Conservation (phyloP, 2,329 filamentous ascomycete genomes). For the Aspergillus unguis region DNA sequence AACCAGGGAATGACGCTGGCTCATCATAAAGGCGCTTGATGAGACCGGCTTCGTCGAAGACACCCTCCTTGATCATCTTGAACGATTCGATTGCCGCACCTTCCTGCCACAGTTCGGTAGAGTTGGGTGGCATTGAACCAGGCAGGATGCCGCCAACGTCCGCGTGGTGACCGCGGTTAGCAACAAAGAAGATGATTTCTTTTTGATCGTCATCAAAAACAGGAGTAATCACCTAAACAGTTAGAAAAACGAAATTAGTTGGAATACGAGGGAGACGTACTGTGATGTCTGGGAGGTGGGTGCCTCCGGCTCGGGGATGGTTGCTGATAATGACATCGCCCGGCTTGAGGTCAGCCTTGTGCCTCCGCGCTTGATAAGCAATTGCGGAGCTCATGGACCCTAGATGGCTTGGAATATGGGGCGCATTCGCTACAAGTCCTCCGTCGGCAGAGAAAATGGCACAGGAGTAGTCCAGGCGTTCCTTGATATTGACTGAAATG, state of each 20-base stretch:
- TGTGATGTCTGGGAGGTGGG: constrained; percentile 79
- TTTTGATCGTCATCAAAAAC: constrained; percentile 63
- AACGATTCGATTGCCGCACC: constrained; percentile 47
- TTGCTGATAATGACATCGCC: constrained; percentile 83
- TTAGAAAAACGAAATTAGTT: no score
- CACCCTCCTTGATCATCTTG: constrained; percentile 70
- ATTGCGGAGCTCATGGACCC: constrained; percentile 86
- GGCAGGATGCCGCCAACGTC: constrained; percentile 82
- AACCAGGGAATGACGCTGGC: constrained; percentile 71
- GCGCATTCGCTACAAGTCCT: constrained; percentile 65
- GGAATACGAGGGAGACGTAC: not conserved
- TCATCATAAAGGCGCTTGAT: constrained; percentile 68
- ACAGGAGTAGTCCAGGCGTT: constrained; percentile 81
- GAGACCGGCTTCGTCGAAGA: constrained; percentile 75
- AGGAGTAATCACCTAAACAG: constrained; percentile 60
- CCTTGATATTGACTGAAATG: constrained; percentile 70
- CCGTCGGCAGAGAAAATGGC: constrained; percentile 75
- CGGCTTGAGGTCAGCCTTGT: constrained; percentile 73
- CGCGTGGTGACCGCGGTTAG: constrained; percentile 75
- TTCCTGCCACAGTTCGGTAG: constrained; percentile 47
- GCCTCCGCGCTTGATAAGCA: constrained; percentile 66
- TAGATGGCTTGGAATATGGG: constrained; percentile 76
- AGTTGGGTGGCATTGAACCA: constrained; percentile 71
- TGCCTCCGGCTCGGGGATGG: constrained; percentile 79
- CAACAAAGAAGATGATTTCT: constrained; percentile 77